Evolutionary conservation across 805 yeast genomes (phyloP).

Genomic region (Pichia sporocuriosa): DNA sequence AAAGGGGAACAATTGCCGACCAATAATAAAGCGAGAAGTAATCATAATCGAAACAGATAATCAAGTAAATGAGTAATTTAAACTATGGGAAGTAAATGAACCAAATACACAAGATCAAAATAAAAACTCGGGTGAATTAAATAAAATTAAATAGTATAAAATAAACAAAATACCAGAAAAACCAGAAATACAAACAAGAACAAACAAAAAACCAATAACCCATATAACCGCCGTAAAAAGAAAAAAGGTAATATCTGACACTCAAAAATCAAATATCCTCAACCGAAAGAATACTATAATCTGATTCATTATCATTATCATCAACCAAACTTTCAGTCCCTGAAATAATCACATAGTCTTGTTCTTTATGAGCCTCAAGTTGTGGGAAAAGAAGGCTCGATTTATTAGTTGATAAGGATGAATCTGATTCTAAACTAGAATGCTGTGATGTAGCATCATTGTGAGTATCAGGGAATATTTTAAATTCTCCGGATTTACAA

Average conservation of each 20-base stretch:
- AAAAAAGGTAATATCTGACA: not conserved
- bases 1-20: too few relatives aligned
- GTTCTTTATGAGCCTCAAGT: not conserved
- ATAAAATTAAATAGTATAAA: too few relatives aligned
- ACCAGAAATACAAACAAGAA: too few relatives aligned
- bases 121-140: too few relatives aligned
- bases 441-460: not conserved
- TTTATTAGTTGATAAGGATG: not conserved
- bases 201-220: not conserved
- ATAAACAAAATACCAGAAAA: too few relatives aligned
- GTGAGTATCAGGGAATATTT: not conserved
- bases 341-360: conserved; percentile 6
- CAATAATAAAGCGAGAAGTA: too few relatives aligned
- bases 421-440: too few relatives aligned
- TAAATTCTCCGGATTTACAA: conserved; percentile 4
- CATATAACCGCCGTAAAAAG: not conserved
- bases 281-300: conserved; percentile 7
- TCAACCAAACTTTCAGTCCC: not conserved
- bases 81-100: too few relatives aligned
- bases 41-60: too few relatives aligned
- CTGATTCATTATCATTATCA: conserved; percentile 1
- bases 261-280: not conserved
- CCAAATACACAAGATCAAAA: too few relatives aligned
- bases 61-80: too few relatives aligned
- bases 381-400: not conserved